Evolutionary conservation across 805 yeast genomes (phyloP).

Genomic region (Metschnikowia cerradonensis): DNA sequence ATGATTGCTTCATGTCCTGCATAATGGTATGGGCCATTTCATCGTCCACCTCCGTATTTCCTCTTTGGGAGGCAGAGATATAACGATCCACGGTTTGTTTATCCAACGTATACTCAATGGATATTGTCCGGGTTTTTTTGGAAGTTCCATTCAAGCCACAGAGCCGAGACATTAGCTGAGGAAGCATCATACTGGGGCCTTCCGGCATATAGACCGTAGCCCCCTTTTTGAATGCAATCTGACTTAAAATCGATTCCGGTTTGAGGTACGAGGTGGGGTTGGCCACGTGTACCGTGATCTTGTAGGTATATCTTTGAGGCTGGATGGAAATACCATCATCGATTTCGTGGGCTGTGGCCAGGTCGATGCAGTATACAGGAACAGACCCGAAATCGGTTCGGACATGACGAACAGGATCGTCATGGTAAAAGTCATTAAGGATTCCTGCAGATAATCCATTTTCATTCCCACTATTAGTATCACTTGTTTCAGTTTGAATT

Average conservation of each 20-base stretch:
- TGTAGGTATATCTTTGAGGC: constrained; percentile 24
- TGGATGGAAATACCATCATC: constrained; percentile 86
- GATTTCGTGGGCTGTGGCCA: constrained; percentile 75
- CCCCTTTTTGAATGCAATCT: constrained; percentile 57
- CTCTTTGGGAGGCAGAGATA: constrained; percentile 6
- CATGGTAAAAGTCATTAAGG: constrained; percentile 16
- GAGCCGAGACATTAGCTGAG: constrained; percentile 46
- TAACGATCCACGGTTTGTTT: constrained; percentile 20
- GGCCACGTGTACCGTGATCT: constrained; percentile 73
- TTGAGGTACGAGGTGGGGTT: constrained; percentile 72
- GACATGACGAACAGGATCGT: constrained; percentile 27
- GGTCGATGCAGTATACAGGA: constrained; percentile 80
- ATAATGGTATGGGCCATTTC: constrained; percentile 10
- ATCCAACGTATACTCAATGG: constrained; percentile 27
- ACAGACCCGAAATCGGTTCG: constrained; percentile 43
- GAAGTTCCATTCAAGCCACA: constrained; percentile 47
- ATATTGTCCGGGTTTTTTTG: constrained; percentile 42
- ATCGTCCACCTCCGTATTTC: constrained; percentile 3
- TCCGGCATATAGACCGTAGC: constrained; percentile 74
- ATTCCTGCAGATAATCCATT: background rate
- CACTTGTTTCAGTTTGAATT: no score
- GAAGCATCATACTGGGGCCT: constrained; percentile 64
- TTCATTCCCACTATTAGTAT: background rate
- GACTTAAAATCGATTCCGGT: constrained; percentile 38
- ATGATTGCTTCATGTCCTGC: constrained; percentile 15